Base-by-base conservation (phyloP, 331 rosid genomes). In the Quercus tomentella region DNA sequence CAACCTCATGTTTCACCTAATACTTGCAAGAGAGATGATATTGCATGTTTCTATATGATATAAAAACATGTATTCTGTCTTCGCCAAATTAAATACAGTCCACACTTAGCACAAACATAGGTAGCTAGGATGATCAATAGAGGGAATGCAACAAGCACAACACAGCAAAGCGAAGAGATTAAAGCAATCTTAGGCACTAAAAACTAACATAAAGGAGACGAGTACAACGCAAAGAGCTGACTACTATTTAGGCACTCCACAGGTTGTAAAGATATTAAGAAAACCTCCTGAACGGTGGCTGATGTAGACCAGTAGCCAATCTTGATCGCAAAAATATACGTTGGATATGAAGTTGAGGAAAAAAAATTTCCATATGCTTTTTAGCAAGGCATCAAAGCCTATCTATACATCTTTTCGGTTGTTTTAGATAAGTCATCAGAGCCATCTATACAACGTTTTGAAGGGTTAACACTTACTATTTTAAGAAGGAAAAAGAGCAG, bases 381-480 rank as follows among this genome's bases (percentile, higher is more conserved):
- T 69, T 21, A 23, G 80, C 30, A 75, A 79, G 88, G 88, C 91
- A 82, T 45, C 70, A 70, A 77, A 74, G 78, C 87, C 86, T 25
- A 25, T 82, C 87, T 85, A n/a, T 67, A 67, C 51, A 67, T 20
- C 26, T 71, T 79, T 66, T 69, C 56, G 10, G 66, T 63, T 74
- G 57, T 58, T 43, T 75, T 58, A 57, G 30, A 83, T 22, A 75
- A 77, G 88, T 85, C 92, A 82, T 54, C 66, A 63, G 72, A 76
- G 80, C 86, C 54, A 25, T 84, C 88, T 85, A 84, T 87, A 87
- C 90, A 88, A 81, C 33, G 72, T 71, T 75, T 51, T 43, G 51
- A 81, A 21, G 58, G 57, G 18, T 66, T 37, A 76, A 67, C 33
- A 79, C 67, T 69, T 16, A 68, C 79, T 58, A 70, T 23, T 7